phyloP scores from a whole-genome alignment of 495 filamentous ascomycete genomes.

The Evansstolkia leycettana region DNA sequence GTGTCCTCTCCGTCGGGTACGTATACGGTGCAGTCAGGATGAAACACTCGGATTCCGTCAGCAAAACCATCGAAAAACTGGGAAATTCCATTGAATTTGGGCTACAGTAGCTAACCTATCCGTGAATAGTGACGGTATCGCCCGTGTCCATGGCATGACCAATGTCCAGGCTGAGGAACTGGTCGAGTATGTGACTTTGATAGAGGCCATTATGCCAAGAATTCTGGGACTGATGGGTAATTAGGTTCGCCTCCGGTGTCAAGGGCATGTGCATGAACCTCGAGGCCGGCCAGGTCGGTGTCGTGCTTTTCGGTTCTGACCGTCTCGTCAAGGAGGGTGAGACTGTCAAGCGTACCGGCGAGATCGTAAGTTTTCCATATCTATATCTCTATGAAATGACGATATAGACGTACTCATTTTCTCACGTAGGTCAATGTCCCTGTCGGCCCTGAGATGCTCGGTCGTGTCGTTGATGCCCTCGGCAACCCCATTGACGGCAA shows the following conservation, averaged over 20 bases:
- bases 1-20: constrained; percentile 98
- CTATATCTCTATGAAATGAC: neutral
- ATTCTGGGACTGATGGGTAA: constrained; percentile 26
- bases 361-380: constrained; percentile 65
- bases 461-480: constrained; percentile 95
- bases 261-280: constrained; percentile 99
- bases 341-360: constrained; percentile 97
- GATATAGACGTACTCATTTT: constrained; percentile 15
- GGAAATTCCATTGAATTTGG: constrained; percentile 1
- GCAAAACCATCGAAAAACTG: constrained; percentile 10
- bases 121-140: constrained; percentile 88
- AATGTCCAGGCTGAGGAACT: constrained; percentile 99
- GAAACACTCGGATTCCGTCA: constrained; percentile 27
- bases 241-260: constrained; percentile 95
- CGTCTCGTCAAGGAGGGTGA: constrained; percentile 99
- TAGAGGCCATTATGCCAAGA: constrained; percentile 12
- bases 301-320: constrained; percentile 99
- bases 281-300: constrained; percentile 99
- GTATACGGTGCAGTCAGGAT: constrained; percentile 24
- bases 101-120: constrained; percentile 1
- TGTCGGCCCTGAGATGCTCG: constrained; percentile 83
- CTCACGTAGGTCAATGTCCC: constrained; percentile 79
- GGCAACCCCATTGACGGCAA: constrained; percentile 99
- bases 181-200: constrained; percentile 72
- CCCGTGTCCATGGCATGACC: constrained; percentile 98